A percentile compares a stretch with the other conserved stretches of the same genome.
These are phyloP conservation scores for Chrysoporthe deuterocubensis DNA, from an alignment of 2,329 filamentous ascomycete genomes.

Conservation along the genomic window DNA sequence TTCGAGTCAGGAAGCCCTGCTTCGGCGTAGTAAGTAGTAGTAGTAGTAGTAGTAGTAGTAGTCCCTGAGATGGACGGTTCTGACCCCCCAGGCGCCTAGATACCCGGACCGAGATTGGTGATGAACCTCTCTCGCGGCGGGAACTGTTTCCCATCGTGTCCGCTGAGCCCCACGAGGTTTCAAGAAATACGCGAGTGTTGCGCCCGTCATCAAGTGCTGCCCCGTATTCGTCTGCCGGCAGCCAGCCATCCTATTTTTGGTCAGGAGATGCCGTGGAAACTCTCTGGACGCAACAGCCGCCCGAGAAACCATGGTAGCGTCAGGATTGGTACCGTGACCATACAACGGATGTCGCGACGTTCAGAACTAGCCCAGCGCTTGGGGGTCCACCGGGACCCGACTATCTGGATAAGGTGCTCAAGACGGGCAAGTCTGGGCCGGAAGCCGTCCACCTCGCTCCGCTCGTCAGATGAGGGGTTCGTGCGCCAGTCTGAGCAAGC, in stretches of 20 bases:
- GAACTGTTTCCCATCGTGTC: too few species aligned
- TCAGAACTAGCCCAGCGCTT: conserved; percentile 5
- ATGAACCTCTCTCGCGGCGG: too few species aligned
- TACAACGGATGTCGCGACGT: conserved; percentile 1
- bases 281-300: background rate
- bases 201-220: too few species aligned
- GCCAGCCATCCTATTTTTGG: background rate
- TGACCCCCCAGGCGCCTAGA: background rate
- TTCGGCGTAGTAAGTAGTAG: background rate
- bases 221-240: background rate
- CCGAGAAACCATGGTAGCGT: background rate
- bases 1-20: background rate
- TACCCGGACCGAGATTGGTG: background rate
- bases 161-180: too few species aligned
- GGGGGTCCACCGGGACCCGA: conserved; percentile 20
- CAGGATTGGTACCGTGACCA: conserved; percentile 9
- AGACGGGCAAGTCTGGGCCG: conserved; percentile 19
- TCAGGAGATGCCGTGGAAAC: background rate
- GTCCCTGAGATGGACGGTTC: background rate
- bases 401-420: conserved; percentile 19
- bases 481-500: background rate
- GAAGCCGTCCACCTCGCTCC: conserved; percentile 1
- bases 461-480: background rate
- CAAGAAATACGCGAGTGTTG: too few species aligned
- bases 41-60: too few species aligned